Base-by-base conservation (phyloP, 371 early-diverging fungal species). In the Sanchytrium tribonematis region DNA sequence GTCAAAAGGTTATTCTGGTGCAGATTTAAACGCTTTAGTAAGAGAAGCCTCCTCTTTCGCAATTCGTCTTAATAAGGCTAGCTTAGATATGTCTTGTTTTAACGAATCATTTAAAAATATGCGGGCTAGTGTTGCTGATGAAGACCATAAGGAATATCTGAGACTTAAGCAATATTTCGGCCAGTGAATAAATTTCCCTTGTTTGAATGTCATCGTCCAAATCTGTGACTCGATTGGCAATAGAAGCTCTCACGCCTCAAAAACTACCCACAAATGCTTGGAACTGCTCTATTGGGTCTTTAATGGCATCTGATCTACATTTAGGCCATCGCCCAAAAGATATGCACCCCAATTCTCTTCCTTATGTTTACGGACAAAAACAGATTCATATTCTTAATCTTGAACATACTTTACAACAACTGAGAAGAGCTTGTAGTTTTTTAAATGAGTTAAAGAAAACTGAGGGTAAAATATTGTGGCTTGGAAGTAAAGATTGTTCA, bases 1-100 rank as follows among this genome's bases (percentile, higher is more conserved):
- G 1, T 86, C 88, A 70, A 86, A 89, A 73, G 98, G 97, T 0
- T 98, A 88, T 76, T 87, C 89, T 74, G 98, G 98, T 72, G 98
- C 98, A 5, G 98, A 98, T 82, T 77, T 97, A 71, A 87, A 91
- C 0, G 84, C 91, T 0, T 78, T 97, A 67, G 85, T 93, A 5
- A 81, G 92, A 69, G 93, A 93, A 75, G 90, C 91, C 30, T 86
- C 88, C 0, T 88, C 91, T 31, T 79, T 86, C 1, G 88, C 95
- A 0, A 75, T 96, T 68, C 77, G 90, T 71, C 75, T 87, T 29
- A 77, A 76, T 66, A 77, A n/a, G n/a, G n/a, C n/a, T n/a, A n/a
- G n/a, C n/a, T n/a, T n/a, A n/a, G n/a, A n/a, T n/a, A n/a, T n/a
- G n/a, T n/a, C n/a, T n/a, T n/a, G n/a, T n/a, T n/a, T n/a, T n/a